A percentile compares a stretch with the other conserved stretches of the same genome.
Evolutionary conservation across 2,329 filamentous ascomycete species (phyloP).

Genomic region (Xylariaceae sp.): DNA sequence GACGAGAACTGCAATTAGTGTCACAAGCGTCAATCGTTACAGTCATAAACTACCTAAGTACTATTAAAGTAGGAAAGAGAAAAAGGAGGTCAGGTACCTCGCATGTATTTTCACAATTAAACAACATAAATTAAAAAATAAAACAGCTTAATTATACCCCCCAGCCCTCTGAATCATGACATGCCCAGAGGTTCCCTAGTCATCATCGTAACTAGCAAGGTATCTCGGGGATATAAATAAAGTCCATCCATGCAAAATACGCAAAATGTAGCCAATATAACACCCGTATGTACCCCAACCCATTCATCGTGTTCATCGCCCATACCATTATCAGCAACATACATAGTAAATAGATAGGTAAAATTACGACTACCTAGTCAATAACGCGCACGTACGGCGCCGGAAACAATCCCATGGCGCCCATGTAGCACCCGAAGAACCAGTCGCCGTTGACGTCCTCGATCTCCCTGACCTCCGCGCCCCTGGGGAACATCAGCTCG

Average conservation of each 20-base stretch:
- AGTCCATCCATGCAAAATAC: not conserved
- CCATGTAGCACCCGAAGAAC: constrained; percentile 86
- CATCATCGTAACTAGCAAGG: not conserved
- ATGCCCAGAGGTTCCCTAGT: no score
- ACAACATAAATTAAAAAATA: no score
- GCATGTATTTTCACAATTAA: no score
- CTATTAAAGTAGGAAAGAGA: no score
- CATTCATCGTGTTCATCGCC: not conserved
- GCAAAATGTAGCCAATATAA: not conserved
- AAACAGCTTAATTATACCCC: no score
- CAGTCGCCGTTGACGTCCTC: constrained; percentile 91
- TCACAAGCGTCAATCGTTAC: not conserved
- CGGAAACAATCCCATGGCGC: constrained; percentile 77
- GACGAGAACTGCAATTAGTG: not conserved
- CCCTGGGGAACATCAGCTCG: constrained; percentile 81
- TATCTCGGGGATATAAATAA: not conserved
- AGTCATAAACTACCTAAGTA: not conserved
- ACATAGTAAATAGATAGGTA: no score
- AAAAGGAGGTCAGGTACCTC: no score
- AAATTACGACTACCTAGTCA: no score
- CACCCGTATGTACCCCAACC: not conserved
- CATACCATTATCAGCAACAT: not conserved
- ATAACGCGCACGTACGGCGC: constrained; percentile 69
- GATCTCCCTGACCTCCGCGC: constrained; percentile 80
- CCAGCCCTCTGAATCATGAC: no score